These are phyloP conservation scores for Panus rudis DNA, from an alignment of 768 basidiomycete species.

Conservation along the genomic window DNA sequence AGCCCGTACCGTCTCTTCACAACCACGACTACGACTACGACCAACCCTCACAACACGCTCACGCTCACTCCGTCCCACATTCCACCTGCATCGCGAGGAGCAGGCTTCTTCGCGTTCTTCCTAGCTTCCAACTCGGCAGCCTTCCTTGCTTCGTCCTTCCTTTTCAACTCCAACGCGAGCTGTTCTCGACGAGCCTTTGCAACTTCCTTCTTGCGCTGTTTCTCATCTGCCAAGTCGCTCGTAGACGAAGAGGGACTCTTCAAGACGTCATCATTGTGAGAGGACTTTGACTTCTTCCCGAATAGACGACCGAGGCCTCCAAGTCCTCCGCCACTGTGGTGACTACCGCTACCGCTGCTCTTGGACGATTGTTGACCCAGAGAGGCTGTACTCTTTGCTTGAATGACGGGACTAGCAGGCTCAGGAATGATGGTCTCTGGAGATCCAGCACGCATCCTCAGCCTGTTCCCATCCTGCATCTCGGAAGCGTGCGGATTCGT, in stretches of 20 bases:
- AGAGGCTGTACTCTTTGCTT: too few relatives aligned
- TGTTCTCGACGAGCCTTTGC: constrained; percentile 32
- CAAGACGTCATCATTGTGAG: not conserved
- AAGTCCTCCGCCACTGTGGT: not conserved
- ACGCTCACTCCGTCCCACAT: constrained; percentile 14
- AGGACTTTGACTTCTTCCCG: not conserved
- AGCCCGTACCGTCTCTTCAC: too few relatives aligned
- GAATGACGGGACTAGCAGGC: too few relatives aligned
- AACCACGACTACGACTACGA: too few relatives aligned
- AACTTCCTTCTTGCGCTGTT: constrained; percentile 35
- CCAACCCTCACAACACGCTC: too few relatives aligned
- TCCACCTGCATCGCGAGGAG: not conserved
- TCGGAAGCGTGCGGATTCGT: too few relatives aligned
- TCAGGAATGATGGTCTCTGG: not conserved
- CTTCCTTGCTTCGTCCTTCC: constrained; percentile 26
- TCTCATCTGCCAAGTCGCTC: constrained; percentile 31
- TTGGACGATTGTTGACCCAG: too few relatives aligned
- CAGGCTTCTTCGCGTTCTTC: constrained; percentile 2
- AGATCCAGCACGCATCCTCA: not conserved
- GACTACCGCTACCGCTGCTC: too few relatives aligned
- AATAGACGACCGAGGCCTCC: not conserved
- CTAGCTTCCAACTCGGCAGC: constrained; percentile 13
- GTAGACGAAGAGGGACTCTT: not conserved
- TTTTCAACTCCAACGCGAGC: constrained; percentile 40
- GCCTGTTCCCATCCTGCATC: not conserved